Evolutionary conservation across 345 rosid genomes (phyloP).

Genomic region (Moricandia moricandioides): DNA sequence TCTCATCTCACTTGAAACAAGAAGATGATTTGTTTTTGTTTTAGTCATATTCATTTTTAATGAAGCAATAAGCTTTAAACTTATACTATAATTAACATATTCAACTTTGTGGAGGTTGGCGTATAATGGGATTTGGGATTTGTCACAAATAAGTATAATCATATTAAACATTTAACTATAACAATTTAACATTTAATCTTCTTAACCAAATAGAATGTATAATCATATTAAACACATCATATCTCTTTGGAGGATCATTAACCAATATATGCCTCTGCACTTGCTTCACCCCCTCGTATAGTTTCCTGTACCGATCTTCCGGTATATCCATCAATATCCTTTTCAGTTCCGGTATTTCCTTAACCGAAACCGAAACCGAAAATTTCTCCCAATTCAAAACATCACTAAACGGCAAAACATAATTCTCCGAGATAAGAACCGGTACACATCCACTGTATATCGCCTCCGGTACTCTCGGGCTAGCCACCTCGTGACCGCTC

Average conservation of each 20-base stretch:
- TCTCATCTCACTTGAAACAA: too few species aligned
- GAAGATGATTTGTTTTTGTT: too few species aligned
- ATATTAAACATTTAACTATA: neutral
- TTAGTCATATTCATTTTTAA: too few species aligned
- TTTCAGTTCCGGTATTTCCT: conserved; percentile 53
- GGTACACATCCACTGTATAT: conserved; percentile 75
- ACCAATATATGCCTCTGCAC: conserved; percentile 59
- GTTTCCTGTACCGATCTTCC: conserved; percentile 40
- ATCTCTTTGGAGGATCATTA: conserved; percentile 62
- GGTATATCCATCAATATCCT: conserved; percentile 49
- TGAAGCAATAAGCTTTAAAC: neutral
- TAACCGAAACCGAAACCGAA: conserved; percentile 49
- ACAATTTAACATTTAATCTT: conserved; percentile 46
- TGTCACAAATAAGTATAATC: neutral
- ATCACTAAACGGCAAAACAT: conserved; percentile 66
- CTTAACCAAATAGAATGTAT: conserved; percentile 76
- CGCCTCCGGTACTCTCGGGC: conserved; percentile 73
- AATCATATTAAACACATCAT: conserved; percentile 69
- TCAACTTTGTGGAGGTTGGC: neutral
- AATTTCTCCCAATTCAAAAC: conserved; percentile 65
- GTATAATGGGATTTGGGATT: neutral
- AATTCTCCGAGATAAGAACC: conserved; percentile 56
- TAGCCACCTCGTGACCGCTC: conserved; percentile 81
- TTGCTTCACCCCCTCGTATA: conserved; percentile 45
- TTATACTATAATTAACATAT: neutral